Conservation (phyloP, 805 yeast species). For the Kregervanrija fluxuum region DNA sequence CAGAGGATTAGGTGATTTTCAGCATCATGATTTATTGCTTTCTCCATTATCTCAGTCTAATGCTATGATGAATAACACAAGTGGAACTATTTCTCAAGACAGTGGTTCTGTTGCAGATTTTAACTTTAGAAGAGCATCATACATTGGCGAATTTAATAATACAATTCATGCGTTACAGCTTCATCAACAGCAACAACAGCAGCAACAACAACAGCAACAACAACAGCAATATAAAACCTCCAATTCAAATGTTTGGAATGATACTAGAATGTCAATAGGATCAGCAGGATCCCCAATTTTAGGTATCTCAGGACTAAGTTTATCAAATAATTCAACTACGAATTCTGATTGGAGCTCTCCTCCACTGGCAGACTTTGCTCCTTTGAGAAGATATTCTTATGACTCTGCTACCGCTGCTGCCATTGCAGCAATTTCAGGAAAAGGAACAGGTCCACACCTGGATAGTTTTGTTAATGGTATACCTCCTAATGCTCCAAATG, state of each 20-base stretch:
- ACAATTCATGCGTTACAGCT: too few relatives aligned
- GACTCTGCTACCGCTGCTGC: constrained; percentile 15
- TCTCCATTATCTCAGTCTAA: not conserved
- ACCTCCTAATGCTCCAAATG: constrained; percentile 14
- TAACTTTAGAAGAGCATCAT: constrained; percentile 1
- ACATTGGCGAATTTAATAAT: not conserved
- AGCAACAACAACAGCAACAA: too few relatives aligned
- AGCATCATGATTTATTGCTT: not conserved
- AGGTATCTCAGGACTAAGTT: constrained; percentile 8
- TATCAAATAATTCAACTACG: constrained; percentile 9
- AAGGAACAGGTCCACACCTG: not conserved
- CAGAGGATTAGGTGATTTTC: not conserved
- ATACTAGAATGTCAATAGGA: constrained; percentile 16
- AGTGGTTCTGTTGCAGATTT: not conserved
- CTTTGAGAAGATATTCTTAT: constrained; percentile 21
- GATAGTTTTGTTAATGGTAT: not conserved
- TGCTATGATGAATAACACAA: too few relatives aligned
- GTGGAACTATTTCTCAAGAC: not conserved
- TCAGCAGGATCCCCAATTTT: constrained; percentile 21
- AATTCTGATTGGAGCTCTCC: constrained; percentile 16
- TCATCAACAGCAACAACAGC: too few relatives aligned
- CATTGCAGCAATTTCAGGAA: constrained; percentile 3
- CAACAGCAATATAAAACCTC: too few relatives aligned
- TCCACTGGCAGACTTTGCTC: constrained; percentile 18
- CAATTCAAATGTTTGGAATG: not conserved